Evolutionary conservation across 2,329 filamentous ascomycete genomes (phyloP), one percentile per base, ranked within the genome.

Genomic region (Beauveria varroae): DNA sequence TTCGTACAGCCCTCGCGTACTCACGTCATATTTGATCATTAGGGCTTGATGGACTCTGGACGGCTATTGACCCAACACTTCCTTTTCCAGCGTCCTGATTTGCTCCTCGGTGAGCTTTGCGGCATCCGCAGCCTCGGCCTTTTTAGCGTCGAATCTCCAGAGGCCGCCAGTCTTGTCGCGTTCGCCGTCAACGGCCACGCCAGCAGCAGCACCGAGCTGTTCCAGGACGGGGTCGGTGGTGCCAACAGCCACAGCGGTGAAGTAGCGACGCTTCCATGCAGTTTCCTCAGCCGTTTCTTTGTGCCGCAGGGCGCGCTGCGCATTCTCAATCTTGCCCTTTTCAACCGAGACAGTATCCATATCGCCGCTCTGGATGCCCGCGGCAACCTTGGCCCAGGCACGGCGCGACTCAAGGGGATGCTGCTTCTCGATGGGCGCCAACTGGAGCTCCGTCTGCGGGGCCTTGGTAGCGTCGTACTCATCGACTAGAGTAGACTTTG

Each of bases 271-370:
- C 69, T 92, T 83, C 93, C 95, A 99, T 46, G 84, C 79, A 49
- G 82, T 82, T 22, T 86, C 86, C 67, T 92, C 89, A n/a, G 83
- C 81, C 68, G 85, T 85, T 73, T 97, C 93, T 69, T 85, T 80
- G 71, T 84, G 84, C 65, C 93, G 86, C 76, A 79, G 70, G 86
- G 80, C 73, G 83, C 90, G 86, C 79, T 98, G 93, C 41, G 87
- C 86, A 67, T 91, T 90, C 75, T 98, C 95, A 65, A 98, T 96
- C 74, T 91, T 90, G 62, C 84, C 83, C 80, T 98, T 98, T 72
- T 96, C 90, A 16, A 76, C 71, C 1, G 86, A 86, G 0, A 91
- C 91, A 5, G 83, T 78, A 67, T 96, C 91, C 83, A 97, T 91
- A 73, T 97, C 91, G 62, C 91, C 90, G 66, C 82, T 85, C 61